phyloP scores from a whole-genome alignment of 495 filamentous ascomycete genomes.

The Aspergillus olivimuriae region DNA sequence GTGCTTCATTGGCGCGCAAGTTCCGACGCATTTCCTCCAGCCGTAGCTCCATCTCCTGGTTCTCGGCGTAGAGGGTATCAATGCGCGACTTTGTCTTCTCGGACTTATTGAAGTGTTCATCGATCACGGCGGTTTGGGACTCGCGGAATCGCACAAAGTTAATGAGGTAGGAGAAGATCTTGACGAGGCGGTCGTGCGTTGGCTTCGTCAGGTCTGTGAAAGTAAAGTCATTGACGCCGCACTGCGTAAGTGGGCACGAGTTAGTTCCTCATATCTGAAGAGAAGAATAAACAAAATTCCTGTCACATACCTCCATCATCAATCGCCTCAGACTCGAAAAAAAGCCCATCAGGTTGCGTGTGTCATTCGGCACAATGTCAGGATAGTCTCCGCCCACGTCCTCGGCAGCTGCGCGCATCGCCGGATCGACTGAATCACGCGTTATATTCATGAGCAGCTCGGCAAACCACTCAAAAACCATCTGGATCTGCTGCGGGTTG shows the following conservation, averaged over 20 bases:
- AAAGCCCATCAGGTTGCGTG: conserved; percentile 88
- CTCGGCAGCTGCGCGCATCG: conserved; percentile 83
- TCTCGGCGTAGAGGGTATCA: conserved; percentile 77
- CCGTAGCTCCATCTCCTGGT: conserved; percentile 74
- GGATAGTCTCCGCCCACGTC: conserved; percentile 78
- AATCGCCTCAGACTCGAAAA: conserved; percentile 71
- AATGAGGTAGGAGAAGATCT: conserved; percentile 93
- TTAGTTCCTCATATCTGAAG: conserved; percentile 3
- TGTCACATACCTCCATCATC: conserved; percentile 55
- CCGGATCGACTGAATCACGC: conserved; percentile 84
- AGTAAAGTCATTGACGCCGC: conserved; percentile 86
- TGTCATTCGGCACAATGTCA: conserved; percentile 76
- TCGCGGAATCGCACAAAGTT: conserved; percentile 98
- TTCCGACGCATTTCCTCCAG: conserved; percentile 75
- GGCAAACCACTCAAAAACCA: conserved; percentile 96
- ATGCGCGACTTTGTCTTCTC: conserved; percentile 81
- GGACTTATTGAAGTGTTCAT: conserved; percentile 84
- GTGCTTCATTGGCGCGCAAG: conserved; percentile 67
- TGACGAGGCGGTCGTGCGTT: conserved; percentile 77
- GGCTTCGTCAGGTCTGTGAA: conserved; percentile 87
- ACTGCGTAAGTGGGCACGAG: conserved; percentile 34
- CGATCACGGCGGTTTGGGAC: conserved; percentile 75
- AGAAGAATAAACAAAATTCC: not conserved
- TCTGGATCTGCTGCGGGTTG: conserved; percentile 86
- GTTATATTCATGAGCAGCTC: conserved; percentile 89